Evolutionary conservation across 1,284 basidiomycete species (phyloP), one percentile per base, ranked within the genome.

Genomic region (Mixia osmundae): DNA sequence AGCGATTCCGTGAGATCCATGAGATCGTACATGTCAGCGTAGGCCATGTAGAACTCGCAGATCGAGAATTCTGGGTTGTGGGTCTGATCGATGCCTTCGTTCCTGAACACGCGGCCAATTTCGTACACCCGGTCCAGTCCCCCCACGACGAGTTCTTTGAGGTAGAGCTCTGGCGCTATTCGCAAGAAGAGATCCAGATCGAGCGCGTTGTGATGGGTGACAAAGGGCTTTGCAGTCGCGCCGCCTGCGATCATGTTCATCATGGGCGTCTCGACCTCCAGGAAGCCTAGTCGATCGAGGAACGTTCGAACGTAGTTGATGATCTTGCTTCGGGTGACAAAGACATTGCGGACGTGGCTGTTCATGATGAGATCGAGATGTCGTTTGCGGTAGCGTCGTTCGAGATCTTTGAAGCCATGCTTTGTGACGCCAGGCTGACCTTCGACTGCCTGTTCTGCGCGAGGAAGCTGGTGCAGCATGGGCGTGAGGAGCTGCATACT

Each of bases 1-100:
- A 99, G 67, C 32, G 63, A 62, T 61, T 99, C 91, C 25, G 89
- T 99, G 46, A 97, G 68, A 41, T 95, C 87, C 89, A 97, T 95
- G 43, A 97, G 47, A 55, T 97, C 91, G 64, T 87, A 79, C 83
- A 94, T 91, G 59, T 97, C 89, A 44, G 89, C 89, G 54, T 95
- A 97, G 20, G 89, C 89, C 89, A 99, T 97, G 58, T 97, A 97
- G 61, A 99, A 97, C 63, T 99, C 89, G 68, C 89, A 97, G 59
- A 95, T 91, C 15, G 82, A 82, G 63, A 91, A 89, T 56, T 89
- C 82, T 45, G 85, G 83, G 60, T 91, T 91, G 59, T 91, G 85
- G 19, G 89, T 99, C 51, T 95, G 65, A 61, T 99, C 91, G 56
- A 99, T 99, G 36, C 85, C 79, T 58, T 99, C 91, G 59, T 97